Conservation (phyloP, 345 rosid species). For the Camelina neglecta region DNA sequence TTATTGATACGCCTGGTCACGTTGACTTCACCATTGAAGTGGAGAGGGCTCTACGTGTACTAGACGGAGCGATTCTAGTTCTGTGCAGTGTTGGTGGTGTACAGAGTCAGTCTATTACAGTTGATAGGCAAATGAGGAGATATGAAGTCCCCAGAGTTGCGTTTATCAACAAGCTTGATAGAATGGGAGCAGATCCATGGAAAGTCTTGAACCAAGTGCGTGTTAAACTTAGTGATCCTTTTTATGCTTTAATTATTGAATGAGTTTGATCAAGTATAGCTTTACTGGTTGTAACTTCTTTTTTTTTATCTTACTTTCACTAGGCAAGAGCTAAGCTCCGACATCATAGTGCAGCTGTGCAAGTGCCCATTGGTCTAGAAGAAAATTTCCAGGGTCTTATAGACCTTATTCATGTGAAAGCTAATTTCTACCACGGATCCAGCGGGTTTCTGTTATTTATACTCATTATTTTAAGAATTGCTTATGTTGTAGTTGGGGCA, state of each 20-base stretch:
- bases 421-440: constrained; percentile 78
- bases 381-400: constrained; percentile 88
- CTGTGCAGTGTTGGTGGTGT: constrained; percentile 99
- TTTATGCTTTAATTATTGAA: background rate
- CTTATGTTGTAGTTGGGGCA: background rate
- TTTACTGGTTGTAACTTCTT: constrained; percentile 1
- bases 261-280: background rate
- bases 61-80: constrained; percentile 95
- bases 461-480: background rate
- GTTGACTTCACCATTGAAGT: constrained; percentile 99
- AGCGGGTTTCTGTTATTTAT: constrained; percentile 69
- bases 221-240: background rate
- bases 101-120: constrained; percentile 98
- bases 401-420: constrained; percentile 79
- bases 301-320: constrained; percentile 2
- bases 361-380: constrained; percentile 95
- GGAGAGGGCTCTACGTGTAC: constrained; percentile 94
- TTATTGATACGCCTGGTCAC: constrained; percentile 97
- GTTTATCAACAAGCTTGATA: constrained; percentile 95
- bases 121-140: constrained; percentile 99
- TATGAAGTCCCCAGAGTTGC: constrained; percentile 93
- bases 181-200: constrained; percentile 99
- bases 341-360: constrained; percentile 96
- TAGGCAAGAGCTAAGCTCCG: constrained; percentile 95
- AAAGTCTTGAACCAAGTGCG: constrained; percentile 93